Evolutionary conservation across 805 yeast species (phyloP).

Genomic region (Sugiyamaella qingdaonensis): DNA sequence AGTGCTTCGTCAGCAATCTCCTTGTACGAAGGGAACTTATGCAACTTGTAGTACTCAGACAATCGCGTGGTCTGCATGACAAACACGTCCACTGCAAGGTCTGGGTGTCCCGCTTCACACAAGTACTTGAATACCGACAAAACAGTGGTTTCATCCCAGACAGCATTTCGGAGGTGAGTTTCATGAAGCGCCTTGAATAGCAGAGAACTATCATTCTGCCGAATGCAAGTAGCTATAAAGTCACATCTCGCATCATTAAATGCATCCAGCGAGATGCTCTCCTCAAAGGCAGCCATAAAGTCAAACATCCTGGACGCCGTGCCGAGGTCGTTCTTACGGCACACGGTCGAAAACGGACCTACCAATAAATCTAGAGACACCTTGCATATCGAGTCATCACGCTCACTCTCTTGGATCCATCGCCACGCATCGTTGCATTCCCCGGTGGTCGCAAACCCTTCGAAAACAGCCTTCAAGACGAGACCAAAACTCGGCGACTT

Average conservation of each 20-base stretch:
- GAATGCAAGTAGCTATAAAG: slow-evolving; percentile 21
- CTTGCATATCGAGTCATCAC: slow-evolving; percentile 16
- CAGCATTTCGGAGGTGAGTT: slow-evolving; percentile 24
- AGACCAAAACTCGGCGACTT: slow-evolving; percentile 6
- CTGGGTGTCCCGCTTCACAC: slow-evolving; percentile 14
- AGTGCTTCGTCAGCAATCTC: slow-evolving; percentile 12
- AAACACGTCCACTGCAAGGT: slow-evolving; percentile 29
- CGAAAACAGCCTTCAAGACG: slow-evolving; percentile 17
- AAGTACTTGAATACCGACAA: slow-evolving; percentile 19
- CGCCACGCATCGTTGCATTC: slow-evolving; percentile 28
- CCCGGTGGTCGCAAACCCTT: slow-evolving; percentile 24
- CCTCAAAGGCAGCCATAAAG: slow-evolving; percentile 20
- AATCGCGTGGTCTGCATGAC: slow-evolving; percentile 24
- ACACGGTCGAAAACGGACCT: slow-evolving; percentile 22
- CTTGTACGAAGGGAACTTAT: not conserved
- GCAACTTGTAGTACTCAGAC: slow-evolving; percentile 2
- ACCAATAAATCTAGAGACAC: slow-evolving; percentile 17
- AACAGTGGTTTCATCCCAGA: slow-evolving; percentile 31
- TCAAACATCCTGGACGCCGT: slow-evolving; percentile 29
- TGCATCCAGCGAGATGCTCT: not conserved
- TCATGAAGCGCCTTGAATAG: slow-evolving; percentile 31
- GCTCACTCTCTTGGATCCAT: slow-evolving; percentile 26
- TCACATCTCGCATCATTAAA: slow-evolving; percentile 26
- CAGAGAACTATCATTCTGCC: slow-evolving; percentile 14
- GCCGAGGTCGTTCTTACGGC: slow-evolving; percentile 19